Evolutionary conservation across 2,329 filamentous ascomycete genomes (phyloP).

Genomic region (Arthrobotrys entomopaga): DNA sequence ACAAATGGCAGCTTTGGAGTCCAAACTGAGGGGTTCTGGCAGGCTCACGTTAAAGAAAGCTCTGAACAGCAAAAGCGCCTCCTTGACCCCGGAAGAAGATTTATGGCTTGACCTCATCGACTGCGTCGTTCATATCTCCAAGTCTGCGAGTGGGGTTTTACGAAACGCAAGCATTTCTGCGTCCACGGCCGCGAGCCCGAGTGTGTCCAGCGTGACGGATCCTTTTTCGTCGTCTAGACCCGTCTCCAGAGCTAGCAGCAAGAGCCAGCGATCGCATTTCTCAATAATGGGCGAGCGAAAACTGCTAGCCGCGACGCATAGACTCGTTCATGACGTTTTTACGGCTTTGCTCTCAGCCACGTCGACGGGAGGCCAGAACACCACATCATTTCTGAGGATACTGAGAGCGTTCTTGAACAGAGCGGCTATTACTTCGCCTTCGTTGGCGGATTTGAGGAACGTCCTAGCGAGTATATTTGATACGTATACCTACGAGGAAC

Average conservation of each 20-base stretch:
- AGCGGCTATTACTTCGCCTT: constrained; percentile 82
- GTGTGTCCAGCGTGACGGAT: constrained; percentile 25
- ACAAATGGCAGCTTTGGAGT: constrained; percentile 73
- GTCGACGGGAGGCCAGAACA: constrained; percentile 64
- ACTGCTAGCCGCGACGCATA: constrained; percentile 76
- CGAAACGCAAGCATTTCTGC: constrained; percentile 49
- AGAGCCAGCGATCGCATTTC: constrained; percentile 47
- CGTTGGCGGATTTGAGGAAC: constrained; percentile 82
- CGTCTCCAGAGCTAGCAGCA: constrained; percentile 63
- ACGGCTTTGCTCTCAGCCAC: constrained; percentile 83
- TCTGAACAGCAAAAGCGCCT: constrained; percentile 57
- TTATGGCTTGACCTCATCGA: constrained; percentile 76
- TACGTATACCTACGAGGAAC: constrained; percentile 94
- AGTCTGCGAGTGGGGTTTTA: constrained; percentile 59
- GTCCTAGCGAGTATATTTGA: constrained; percentile 91
- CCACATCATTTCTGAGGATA: constrained; percentile 81
- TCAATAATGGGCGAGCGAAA: constrained; percentile 61
- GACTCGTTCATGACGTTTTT: constrained; percentile 88
- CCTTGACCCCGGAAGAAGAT: constrained; percentile 68
- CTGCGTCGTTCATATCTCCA: constrained; percentile 68
- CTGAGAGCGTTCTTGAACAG: constrained; percentile 86
- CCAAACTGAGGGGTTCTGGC: constrained; percentile 58
- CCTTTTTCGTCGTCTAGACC: constrained; percentile 47
- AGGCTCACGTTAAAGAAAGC: constrained; percentile 59
- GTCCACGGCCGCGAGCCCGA: constrained; percentile 35